phyloP scores from a whole-genome alignment of 768 basidiomycete genomes.

The Porpolomopsis calyptriformis region DNA sequence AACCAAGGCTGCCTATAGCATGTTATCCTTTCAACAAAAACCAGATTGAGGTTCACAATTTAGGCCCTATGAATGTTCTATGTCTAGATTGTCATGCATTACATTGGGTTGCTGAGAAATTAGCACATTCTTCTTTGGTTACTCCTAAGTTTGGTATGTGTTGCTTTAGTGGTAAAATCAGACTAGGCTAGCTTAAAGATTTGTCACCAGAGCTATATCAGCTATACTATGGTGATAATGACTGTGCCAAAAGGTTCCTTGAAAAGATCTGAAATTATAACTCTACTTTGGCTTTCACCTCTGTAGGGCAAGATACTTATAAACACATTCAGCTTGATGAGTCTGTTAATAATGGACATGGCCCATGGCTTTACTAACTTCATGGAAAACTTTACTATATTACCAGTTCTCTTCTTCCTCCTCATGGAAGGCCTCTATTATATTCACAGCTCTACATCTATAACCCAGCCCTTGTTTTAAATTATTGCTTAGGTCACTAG shows the following conservation, averaged over 20 bases:
- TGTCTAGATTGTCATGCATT: slow-evolving; percentile 25
- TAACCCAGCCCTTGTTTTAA: slow-evolving; percentile 22
- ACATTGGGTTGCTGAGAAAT: slow-evolving; percentile 25
- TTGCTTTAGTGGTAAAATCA: slow-evolving; percentile 26
- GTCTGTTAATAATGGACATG: slow-evolving; percentile 14
- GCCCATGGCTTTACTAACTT: slow-evolving; percentile 19
- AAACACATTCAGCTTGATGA: slow-evolving; percentile 19
- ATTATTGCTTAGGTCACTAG: slow-evolving; percentile 9
- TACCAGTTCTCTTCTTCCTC: slow-evolving; percentile 22
- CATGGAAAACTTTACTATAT: slow-evolving; percentile 24
- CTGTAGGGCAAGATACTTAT: slow-evolving; percentile 19
- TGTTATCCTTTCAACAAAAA: slow-evolving; percentile 8
- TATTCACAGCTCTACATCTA: slow-evolving; percentile 33
- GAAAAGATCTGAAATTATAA: slow-evolving; percentile 27
- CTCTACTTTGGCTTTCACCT: slow-evolving; percentile 24
- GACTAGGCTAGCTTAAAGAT: slow-evolving; percentile 14
- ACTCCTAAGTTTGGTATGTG: slow-evolving; percentile 25
- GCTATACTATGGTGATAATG: slow-evolving; percentile 12
- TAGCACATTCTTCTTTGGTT: slow-evolving; percentile 7
- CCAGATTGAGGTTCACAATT: slow-evolving; percentile 13
- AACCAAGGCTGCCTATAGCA: slow-evolving; percentile 6
- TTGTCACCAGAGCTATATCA: slow-evolving; percentile 17
- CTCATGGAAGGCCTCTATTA: slow-evolving; percentile 10
- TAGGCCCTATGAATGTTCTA: slow-evolving; percentile 26
- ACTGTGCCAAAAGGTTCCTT: slow-evolving; percentile 15